Conservation (phyloP, 805 yeast genomes). For the Pichia nanzhaoensis region DNA sequence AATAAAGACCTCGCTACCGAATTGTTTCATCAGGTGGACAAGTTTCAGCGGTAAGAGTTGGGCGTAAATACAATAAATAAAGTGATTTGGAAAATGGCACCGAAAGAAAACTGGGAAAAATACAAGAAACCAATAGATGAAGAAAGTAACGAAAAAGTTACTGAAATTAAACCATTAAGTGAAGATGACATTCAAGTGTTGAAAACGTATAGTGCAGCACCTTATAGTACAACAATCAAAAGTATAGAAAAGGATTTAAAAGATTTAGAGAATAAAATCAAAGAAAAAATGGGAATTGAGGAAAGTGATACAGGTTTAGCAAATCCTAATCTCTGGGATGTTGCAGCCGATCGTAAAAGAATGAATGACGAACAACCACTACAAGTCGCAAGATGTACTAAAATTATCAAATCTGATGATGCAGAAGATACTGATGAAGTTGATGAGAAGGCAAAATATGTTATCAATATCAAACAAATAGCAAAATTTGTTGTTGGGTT, state of each 20-base stretch:
- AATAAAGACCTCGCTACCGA: neutral
- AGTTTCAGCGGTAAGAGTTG: neutral
- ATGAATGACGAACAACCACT: slow-evolving; percentile 91
- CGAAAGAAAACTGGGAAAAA: slow-evolving; percentile 98
- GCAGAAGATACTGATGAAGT: slow-evolving; percentile 28
- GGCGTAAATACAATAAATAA: neutral
- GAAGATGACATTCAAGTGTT: slow-evolving; percentile 97
- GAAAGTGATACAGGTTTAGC: slow-evolving; percentile 98
- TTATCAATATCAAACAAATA: slow-evolving; percentile 93
- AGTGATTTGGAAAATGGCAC: slow-evolving; percentile 60
- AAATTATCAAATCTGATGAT: slow-evolving; percentile 68
- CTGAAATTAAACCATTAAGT: slow-evolving; percentile 75
- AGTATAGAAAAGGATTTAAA: slow-evolving; percentile 81
- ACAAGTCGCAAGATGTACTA: slow-evolving; percentile 98
- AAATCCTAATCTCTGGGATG: slow-evolving; percentile 96
- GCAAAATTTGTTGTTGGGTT: slow-evolving; percentile 96
- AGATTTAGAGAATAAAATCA: slow-evolving; percentile 76
- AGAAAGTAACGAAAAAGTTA: slow-evolving; percentile 48
- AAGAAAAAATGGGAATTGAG: slow-evolving; percentile 88
- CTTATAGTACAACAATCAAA: slow-evolving; percentile 79
- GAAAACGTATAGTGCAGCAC: slow-evolving; percentile 96
- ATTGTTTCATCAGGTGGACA: too few relatives aligned
- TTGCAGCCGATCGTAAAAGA: slow-evolving; percentile 90
- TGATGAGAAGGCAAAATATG: slow-evolving; percentile 85
- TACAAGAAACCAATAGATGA: slow-evolving; percentile 81